Percentiles rank a stretch among this genome's conserved stretches.
phyloP scores from a whole-genome alignment of 495 filamentous ascomycete genomes.

The Annulohypoxylon bovei region DNA sequence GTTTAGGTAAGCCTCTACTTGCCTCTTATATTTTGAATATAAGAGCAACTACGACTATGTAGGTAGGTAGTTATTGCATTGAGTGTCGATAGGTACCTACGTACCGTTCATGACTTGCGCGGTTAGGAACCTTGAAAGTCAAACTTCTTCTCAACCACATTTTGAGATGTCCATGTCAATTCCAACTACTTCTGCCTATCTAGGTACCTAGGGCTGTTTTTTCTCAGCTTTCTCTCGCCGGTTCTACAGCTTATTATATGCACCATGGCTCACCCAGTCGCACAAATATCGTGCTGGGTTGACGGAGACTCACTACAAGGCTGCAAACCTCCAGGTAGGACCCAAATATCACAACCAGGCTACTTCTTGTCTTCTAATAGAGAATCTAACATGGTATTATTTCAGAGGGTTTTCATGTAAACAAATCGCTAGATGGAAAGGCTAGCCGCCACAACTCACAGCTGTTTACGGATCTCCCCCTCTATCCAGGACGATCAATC shows the following conservation, averaged over 20 bases:
- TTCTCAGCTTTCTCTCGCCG: neutral
- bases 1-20: neutral
- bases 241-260: neutral
- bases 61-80: neutral
- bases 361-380: neutral
- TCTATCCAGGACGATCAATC: conserved; percentile 11
- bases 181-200: too few species aligned
- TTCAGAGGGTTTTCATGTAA: conserved; percentile 10
- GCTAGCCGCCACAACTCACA: conserved; percentile 20
- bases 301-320: neutral
- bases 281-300: conserved; percentile 40
- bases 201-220: too few species aligned
- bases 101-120: neutral
- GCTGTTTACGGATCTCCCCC: conserved; percentile 12
- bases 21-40: neutral
- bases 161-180: neutral
- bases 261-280: conserved; percentile 26
- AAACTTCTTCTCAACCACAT: neutral
- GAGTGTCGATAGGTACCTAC: neutral
- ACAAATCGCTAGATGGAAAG: conserved; percentile 2
- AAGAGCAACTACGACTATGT: neutral
- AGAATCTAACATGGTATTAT: neutral
- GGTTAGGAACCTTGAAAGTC: neutral
- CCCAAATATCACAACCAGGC: neutral
- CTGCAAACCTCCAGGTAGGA: conserved; percentile 31